Conservation (phyloP, 1,139 yeast species). For the Candida sp. region DNA sequence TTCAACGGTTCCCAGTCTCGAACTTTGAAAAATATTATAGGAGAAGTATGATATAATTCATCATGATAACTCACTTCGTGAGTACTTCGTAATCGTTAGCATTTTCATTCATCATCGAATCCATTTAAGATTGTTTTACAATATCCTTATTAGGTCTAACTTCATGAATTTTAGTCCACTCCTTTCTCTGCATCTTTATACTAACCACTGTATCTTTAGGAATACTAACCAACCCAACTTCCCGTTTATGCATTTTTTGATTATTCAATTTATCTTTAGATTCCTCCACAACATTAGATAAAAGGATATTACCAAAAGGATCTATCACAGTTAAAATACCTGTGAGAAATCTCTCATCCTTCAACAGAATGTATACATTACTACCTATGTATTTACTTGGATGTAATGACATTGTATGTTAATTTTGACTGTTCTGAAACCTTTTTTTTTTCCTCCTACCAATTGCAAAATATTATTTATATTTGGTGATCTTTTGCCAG, state of each 20-base stretch:
- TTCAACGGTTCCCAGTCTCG: no score
- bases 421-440: no score
- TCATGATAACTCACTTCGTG: no score
- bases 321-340: conserved; percentile 43
- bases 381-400: conserved; percentile 31
- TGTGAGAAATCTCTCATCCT: conserved; percentile 30
- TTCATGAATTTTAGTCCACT: not conserved
- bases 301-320: conserved; percentile 43
- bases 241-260: conserved; percentile 24
- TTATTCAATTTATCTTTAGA: conserved; percentile 24
- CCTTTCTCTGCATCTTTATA: conserved; percentile 15
- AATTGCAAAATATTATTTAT: no score
- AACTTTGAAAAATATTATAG: no score
- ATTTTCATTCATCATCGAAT: no score
- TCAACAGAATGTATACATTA: conserved; percentile 23
- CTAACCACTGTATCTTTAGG: conserved; percentile 29
- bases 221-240: conserved; percentile 45
- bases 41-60: no score
- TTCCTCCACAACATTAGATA: conserved; percentile 34
- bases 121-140: no score
- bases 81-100: no score
- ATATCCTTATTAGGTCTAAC: no score
- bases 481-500: no score
- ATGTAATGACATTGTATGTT: not conserved
- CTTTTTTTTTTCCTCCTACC: no score